Base-by-base conservation (phyloP, 495 filamentous ascomycete species). In the Friedmanniomyces endolithicus region DNA sequence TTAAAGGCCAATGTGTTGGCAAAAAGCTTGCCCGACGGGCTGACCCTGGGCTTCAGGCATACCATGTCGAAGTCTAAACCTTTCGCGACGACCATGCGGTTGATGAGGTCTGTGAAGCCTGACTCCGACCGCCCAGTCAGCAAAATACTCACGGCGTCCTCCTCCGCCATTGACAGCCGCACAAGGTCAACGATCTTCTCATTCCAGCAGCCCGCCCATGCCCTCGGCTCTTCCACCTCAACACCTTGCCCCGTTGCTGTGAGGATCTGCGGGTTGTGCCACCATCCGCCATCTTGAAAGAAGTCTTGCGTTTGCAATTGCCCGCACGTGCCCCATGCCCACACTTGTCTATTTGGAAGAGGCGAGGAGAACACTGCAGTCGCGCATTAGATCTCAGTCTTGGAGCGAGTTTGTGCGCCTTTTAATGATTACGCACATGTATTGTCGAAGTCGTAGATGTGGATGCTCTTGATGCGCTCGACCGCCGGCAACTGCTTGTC, bases 391-490 rank as follows among this genome's bases (percentile, higher is more conserved):
- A 31, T 46, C 22, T 45, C 27, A 48, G 53, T 25, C 31, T 49
- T 11, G 43, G 11, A 39, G 14, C 8, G 17, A 39, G 40, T 19
- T 39, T 19, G 20, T 44, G 34, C 24, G n/a, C 34, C 23, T 39
- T 34, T 29, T 34, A 62, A 22, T 4, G 24, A 16, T 6, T 22
- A 22, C 80, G 69, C 74, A 94, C 88, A 73, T 37, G 92, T 99
- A 64, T 99, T 97, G 66, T 99, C 92, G 67, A 99, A 99, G 70
- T 99, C 92, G 73, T 97, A 99, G 55, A 99, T 77, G 66, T 99
- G 92, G 50, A 99, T 81, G 7, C 79, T 67, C 65, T 79, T 86
- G 64, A 97, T 84, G 61, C 78, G 74, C 19, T 83, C 75, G 19
- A 80, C 72, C 52, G 76, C 80, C 83, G 88, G 88, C 19, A 90